Evolutionary conservation across 345 rosid species (phyloP).

Genomic region (Linum lewisii): DNA sequence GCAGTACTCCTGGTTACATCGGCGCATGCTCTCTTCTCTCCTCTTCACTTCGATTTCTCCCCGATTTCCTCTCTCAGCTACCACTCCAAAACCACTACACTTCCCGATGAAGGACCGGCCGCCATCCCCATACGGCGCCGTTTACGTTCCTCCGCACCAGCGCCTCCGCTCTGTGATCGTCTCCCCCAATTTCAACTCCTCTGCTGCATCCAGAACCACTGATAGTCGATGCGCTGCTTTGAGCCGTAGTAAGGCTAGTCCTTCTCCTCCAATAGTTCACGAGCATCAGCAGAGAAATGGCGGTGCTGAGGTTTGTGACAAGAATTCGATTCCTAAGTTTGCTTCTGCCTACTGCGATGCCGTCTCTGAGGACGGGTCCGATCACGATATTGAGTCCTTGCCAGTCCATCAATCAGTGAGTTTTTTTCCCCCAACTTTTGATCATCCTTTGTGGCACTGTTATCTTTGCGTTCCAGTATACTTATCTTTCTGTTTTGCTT

Average conservation of each 20-base stretch:
- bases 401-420: constrained; percentile 22
- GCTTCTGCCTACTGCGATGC: constrained; percentile 23
- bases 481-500: neutral
- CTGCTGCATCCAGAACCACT: constrained; percentile 18
- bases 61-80: neutral
- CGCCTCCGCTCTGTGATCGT: constrained; percentile 45
- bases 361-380: constrained; percentile 32
- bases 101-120: constrained; percentile 62
- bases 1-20: neutral
- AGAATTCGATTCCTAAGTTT: constrained; percentile 2
- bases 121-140: constrained; percentile 41
- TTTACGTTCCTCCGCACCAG: constrained; percentile 75
- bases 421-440: neutral
- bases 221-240: constrained; percentile 12
- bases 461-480: neutral
- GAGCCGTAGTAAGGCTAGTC: constrained; percentile 18
- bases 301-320: neutral
- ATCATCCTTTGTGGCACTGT: neutral
- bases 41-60: constrained; percentile 7
- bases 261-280: constrained; percentile 14
- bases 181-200: constrained; percentile 20
- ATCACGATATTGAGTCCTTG: constrained; percentile 22
- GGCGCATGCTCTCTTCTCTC: constrained; percentile 25
- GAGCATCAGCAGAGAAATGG: constrained; percentile 9
- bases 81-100: constrained; percentile 18